A percentile compares a stretch with the other conserved stretches of the same genome.
Evolutionary conservation across 495 filamentous ascomycete species (phyloP).

Genomic region (Xylaria palmicola): DNA sequence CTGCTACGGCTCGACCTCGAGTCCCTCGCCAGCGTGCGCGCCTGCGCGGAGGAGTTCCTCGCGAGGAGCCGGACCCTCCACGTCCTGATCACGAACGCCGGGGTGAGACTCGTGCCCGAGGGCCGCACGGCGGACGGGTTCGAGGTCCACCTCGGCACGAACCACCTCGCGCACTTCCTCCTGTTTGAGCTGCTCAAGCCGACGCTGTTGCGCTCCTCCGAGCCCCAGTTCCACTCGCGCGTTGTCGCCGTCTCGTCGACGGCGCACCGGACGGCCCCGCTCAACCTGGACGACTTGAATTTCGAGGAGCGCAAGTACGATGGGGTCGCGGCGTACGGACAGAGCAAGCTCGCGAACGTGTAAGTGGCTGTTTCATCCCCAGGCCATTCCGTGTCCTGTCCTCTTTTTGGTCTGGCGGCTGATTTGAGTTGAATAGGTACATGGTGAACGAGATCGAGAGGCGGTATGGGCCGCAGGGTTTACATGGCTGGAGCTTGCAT

Average conservation of each 20-base stretch:
- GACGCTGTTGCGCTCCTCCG: slow-evolving; percentile 38
- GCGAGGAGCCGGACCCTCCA: slow-evolving; percentile 33
- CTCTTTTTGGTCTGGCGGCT: not conserved
- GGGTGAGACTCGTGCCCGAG: slow-evolving; percentile 44
- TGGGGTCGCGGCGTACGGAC: slow-evolving; percentile 37
- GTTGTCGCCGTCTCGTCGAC: slow-evolving; percentile 37
- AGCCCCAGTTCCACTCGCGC: slow-evolving; percentile 27
- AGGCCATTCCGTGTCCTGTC: not conserved
- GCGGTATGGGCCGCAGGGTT: slow-evolving; percentile 21
- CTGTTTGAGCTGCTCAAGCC: slow-evolving; percentile 51
- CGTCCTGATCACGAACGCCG: slow-evolving; percentile 30
- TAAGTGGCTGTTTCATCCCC: not conserved
- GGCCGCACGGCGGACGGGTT: slow-evolving; percentile 45
- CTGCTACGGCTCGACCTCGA: slow-evolving; percentile 41
- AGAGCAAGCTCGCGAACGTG: slow-evolving; percentile 54
- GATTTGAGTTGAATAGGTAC: not conserved
- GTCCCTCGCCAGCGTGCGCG: slow-evolving; percentile 32
- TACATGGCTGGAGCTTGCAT: slow-evolving; percentile 25
- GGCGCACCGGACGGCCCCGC: slow-evolving; percentile 41
- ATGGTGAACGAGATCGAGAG: slow-evolving; percentile 30
- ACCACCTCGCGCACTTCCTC: slow-evolving; percentile 54
- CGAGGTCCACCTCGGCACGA: slow-evolving; percentile 51
- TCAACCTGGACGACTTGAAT: slow-evolving; percentile 45
- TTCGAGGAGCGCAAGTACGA: slow-evolving; percentile 33
- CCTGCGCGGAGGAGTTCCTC: slow-evolving; percentile 38